phyloP scores from a whole-genome alignment of 2,329 filamentous ascomycete species.

The Penicillium sp. region DNA sequence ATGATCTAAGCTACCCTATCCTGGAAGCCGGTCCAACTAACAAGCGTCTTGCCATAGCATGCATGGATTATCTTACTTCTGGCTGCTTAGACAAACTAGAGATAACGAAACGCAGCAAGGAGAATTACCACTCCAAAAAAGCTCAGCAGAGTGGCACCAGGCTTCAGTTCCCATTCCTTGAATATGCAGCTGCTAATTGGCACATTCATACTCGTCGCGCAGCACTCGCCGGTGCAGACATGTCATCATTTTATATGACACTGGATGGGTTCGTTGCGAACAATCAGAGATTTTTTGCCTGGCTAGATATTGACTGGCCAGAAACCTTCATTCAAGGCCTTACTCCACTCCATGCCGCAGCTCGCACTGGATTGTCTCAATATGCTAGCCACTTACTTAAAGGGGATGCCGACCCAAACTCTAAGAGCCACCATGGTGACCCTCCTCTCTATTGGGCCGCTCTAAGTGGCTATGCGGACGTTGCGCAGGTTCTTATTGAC shows the following conservation, averaged over 20 bases:
- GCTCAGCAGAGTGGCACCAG: background rate
- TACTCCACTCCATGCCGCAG: slow-evolving; percentile 14
- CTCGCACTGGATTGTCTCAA: slow-evolving; percentile 6
- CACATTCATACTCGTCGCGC: slow-evolving; percentile 9
- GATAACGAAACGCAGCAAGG: background rate
- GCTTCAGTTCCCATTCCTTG: slow-evolving; percentile 16
- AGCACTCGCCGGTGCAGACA: background rate
- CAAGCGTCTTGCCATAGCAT: slow-evolving; percentile 9
- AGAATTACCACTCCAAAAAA: background rate
- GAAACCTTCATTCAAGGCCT: background rate
- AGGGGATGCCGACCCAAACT: background rate
- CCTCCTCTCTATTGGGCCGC: slow-evolving; percentile 6
- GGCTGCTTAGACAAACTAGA: slow-evolving; percentile 7
- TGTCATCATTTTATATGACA: background rate
- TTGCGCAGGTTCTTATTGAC: slow-evolving; percentile 14
- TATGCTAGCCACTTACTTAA: slow-evolving; percentile 10
- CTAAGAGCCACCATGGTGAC: background rate
- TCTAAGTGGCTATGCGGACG: slow-evolving; percentile 11
- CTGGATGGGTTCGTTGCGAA: slow-evolving; percentile 6
- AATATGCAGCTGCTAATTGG: slow-evolving; percentile 18
- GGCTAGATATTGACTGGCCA: slow-evolving; percentile 6
- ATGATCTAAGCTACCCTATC: slow-evolving; percentile 6
- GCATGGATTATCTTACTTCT: slow-evolving; percentile 9
- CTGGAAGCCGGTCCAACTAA: slow-evolving; percentile 10
- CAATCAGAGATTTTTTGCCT: background rate